These are phyloP conservation scores for Chaetomium olivaceum DNA, from an alignment of 2,329 filamentous ascomycete genomes.

Conservation along the genomic window DNA sequence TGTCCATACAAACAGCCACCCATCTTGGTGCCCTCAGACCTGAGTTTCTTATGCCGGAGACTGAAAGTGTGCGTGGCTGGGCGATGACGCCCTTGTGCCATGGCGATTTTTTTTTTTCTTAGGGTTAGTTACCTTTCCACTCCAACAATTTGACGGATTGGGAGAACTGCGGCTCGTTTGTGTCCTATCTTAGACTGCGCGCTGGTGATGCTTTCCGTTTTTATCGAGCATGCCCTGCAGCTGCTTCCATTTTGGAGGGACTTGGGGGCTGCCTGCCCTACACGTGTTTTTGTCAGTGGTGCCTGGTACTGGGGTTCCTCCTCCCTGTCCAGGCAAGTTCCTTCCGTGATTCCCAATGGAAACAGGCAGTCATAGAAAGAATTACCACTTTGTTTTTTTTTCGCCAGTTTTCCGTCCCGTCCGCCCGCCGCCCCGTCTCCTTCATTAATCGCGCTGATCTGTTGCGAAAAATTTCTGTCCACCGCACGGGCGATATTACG, in stretches of 20 bases:
- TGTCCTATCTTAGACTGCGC: slow-evolving; percentile 22
- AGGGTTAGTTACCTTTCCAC: slow-evolving; percentile 10
- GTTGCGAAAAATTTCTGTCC: slow-evolving; percentile 9
- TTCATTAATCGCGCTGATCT: slow-evolving; percentile 13
- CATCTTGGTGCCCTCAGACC: neutral
- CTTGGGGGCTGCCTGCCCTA: neutral
- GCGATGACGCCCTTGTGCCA: neutral
- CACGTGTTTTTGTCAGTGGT: neutral
- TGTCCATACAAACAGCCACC: neutral
- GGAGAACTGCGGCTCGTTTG: slow-evolving; percentile 23
- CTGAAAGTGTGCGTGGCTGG: slow-evolving; percentile 4
- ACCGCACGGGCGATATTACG: neutral
- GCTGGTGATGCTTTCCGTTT: slow-evolving; percentile 22
- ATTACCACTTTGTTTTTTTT: neutral
- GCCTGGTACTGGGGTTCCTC: neutral
- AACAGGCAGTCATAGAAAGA: too few species aligned
- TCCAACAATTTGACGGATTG: slow-evolving; percentile 9
- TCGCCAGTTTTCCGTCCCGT: slow-evolving; percentile 4
- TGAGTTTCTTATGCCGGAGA: neutral
- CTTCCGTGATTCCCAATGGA: neutral
- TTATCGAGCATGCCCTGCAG: slow-evolving; percentile 7
- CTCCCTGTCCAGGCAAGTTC: neutral
- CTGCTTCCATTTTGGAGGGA: neutral
- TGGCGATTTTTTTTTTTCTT: neutral
- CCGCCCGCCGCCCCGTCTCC: slow-evolving; percentile 1